phyloP scores from a whole-genome alignment of 2,329 filamentous ascomycete species.

The Fusarium oxysporum region DNA sequence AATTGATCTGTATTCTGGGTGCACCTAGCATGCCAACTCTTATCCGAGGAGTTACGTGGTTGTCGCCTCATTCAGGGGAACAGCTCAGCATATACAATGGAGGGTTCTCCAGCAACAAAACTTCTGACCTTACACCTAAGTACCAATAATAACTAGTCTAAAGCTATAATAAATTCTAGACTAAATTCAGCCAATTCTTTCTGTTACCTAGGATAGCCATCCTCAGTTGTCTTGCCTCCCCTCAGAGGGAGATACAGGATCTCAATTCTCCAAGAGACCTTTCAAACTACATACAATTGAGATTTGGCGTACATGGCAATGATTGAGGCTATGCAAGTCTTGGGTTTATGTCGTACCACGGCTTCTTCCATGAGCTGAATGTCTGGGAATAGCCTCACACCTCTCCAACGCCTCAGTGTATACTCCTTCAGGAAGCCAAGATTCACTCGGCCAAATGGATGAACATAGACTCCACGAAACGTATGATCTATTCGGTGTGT shows the following conservation, averaged over 20 bases:
- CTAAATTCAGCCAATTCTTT: background rate
- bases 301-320: background rate
- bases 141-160: background rate
- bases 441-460: background rate
- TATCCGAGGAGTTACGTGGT: too few species aligned
- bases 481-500: background rate
- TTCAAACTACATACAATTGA: background rate
- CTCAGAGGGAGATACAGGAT: background rate
- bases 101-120: background rate
- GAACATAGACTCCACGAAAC: background rate
- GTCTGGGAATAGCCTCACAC: background rate
- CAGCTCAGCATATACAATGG: background rate
- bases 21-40: too few species aligned
- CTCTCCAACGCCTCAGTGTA: background rate
- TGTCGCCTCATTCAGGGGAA: background rate
- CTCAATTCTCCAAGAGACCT: background rate
- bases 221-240: background rate
- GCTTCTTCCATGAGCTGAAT: background rate
- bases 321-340: background rate
- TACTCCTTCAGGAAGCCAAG: constrained; percentile 2
- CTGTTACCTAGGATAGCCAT: background rate
- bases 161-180: background rate
- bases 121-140: too few species aligned
- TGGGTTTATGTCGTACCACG: background rate
- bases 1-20: too few species aligned